Percentiles rank a stretch among this genome's conserved stretches.
Evolutionary conservation across 306 rosid genomes (phyloP).

Genomic region (Rosa persica): DNA sequence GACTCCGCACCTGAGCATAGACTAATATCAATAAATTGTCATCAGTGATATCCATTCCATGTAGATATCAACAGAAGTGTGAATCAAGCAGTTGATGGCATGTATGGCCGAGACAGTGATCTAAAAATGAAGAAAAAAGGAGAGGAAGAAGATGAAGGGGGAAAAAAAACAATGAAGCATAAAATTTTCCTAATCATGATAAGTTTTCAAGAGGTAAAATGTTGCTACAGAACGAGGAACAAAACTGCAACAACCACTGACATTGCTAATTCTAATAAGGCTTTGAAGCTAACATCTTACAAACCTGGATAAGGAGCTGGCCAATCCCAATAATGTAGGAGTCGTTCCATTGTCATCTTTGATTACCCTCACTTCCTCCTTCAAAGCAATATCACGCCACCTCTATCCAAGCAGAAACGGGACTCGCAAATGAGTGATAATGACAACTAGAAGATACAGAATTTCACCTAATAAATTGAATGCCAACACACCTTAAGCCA

Average conservation of each 20-base stretch:
- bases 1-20: slow-evolving; percentile 92
- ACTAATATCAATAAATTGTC: slow-evolving; percentile 54
- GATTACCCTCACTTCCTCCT: slow-evolving; percentile 59
- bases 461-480: not conserved
- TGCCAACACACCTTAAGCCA: slow-evolving; percentile 68
- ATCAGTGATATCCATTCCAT: slow-evolving; percentile 39
- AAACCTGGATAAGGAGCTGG: slow-evolving; percentile 84
- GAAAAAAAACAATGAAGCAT: too few relatives aligned
- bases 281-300: slow-evolving; percentile 4
- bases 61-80: not conserved
- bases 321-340: slow-evolving; percentile 76
- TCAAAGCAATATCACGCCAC: slow-evolving; percentile 61
- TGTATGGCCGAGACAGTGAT: not conserved
- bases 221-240: not conserved
- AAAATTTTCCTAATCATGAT: too few relatives aligned
- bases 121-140: too few relatives aligned
- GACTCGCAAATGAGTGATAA: not conserved
- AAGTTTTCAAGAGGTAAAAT: too few relatives aligned
- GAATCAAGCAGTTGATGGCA: not conserved
- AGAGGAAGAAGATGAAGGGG: too few relatives aligned
- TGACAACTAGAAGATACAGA: not conserved
- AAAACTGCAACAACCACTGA: slow-evolving; percentile 1
- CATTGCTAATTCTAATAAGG: slow-evolving; percentile 7
- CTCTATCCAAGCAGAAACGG: slow-evolving; percentile 39
- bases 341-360: slow-evolving; percentile 44